phyloP scores from a whole-genome alignment of 2,329 filamentous ascomycete species.

The Arthrobotrys pseudoclavata region DNA sequence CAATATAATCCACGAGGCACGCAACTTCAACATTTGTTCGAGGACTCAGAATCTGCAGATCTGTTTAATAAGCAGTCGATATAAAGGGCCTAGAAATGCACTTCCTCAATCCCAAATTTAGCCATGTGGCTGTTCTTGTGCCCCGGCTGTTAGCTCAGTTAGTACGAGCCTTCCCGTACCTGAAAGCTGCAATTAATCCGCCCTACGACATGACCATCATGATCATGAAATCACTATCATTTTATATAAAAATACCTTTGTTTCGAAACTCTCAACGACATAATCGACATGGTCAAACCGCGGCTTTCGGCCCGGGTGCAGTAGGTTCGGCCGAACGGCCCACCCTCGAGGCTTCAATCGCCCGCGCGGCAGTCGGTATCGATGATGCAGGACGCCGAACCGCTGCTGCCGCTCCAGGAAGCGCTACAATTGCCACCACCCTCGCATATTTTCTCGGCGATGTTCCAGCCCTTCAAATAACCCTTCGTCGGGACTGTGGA shows the following conservation, averaged over 20 bases:
- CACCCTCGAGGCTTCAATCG: neutral
- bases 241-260: too few relatives aligned
- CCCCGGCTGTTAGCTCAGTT: neutral
- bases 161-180: neutral
- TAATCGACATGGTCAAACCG: constrained; percentile 10
- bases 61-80: neutral
- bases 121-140: neutral
- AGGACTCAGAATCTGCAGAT: neutral
- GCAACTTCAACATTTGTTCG: neutral
- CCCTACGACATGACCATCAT: too few relatives aligned
- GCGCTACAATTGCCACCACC: neutral
- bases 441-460: neutral
- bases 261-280: neutral
- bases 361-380: neutral
- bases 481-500: neutral
- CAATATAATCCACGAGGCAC: neutral
- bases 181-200: too few relatives aligned
- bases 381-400: neutral
- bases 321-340: neutral
- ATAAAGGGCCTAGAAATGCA: neutral
- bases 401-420: neutral
- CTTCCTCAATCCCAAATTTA: neutral
- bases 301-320: constrained; percentile 4
- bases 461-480: constrained; percentile 1
- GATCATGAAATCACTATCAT: too few relatives aligned